Base-by-base conservation (phyloP, 2,329 filamentous ascomycete species). In the Pezicula carpinea region DNA sequence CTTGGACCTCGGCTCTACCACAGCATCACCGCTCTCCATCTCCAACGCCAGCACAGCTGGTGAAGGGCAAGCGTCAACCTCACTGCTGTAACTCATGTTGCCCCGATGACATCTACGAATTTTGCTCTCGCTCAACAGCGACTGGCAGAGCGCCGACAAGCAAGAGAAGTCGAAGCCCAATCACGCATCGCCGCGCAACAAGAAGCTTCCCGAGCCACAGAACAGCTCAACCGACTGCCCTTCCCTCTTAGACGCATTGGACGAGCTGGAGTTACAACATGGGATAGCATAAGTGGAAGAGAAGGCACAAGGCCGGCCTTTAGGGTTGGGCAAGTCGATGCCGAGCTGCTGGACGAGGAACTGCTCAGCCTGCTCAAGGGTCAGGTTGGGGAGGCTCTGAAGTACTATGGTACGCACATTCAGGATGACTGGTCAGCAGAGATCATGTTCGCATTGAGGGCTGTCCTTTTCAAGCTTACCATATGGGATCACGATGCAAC, bases 401-500 rank as follows among this genome's bases (percentile, higher is more conserved):
- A 91, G 64, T 93, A 96, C 65, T 86, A 91, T 56, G 85, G 86
- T 39, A 84, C 75, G 14, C 81, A 91, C 64, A 69, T 95, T 38
- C 80, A 86, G 49, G 89, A 96, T 64, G 88, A 95, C 60, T 96
- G 89, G 83, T 83, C 83, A 13, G 76, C 87, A 44, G 93, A 97
- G 69, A 92, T 97, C 45, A 75, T 86, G 52, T 75, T 96, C 22
- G 78, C 74, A 0, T 74, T 99, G 47, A 78, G 92, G 39, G 81
- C 85, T 2, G 73, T 90, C 3, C 73, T 99, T 6, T 99, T 96
- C 75, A 99, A 99, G 69, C 78, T 99, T 52, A 89, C 87, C 14
- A 84, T 99, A 49, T 99, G 93, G 93, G 91, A 97, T 66, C 89
- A 96, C 66, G 85, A 96, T 65, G 89, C 93, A 33, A 95, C 88